Conservation (phyloP, 208 protist genomes). For the Leptomonas seymouri region DNA sequence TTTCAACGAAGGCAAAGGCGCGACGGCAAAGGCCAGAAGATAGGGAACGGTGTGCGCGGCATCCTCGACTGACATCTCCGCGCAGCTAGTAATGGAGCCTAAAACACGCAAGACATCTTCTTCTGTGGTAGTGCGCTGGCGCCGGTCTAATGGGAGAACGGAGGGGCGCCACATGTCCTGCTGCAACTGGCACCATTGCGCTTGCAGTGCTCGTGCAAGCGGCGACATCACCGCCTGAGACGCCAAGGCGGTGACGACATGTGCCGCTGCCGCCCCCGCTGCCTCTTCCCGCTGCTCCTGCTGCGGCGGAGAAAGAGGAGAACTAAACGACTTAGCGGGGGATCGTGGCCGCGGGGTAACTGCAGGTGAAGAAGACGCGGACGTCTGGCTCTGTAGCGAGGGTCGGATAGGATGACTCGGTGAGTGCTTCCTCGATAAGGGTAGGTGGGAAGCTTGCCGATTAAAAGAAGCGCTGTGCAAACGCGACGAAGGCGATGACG, state of each 20-base stretch:
- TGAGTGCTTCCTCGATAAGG: not conserved
- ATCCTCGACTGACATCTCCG: slow-evolving; percentile 44
- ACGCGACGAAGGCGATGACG: not conserved
- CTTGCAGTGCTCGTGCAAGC: slow-evolving; percentile 45
- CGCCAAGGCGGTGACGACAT: not conserved
- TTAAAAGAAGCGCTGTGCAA: not conserved
- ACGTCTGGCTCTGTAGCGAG: not conserved
- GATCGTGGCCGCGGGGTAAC: not conserved
- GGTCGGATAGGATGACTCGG: not conserved
- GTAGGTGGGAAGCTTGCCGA: not conserved
- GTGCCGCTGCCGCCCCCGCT: not conserved
- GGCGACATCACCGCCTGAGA: slow-evolving; percentile 25
- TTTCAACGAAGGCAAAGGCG: slow-evolving; percentile 52
- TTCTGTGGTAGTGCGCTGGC: slow-evolving; percentile 26
- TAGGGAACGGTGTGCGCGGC: slow-evolving; percentile 53
- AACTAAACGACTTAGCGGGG: not conserved
- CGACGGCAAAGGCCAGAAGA: slow-evolving; percentile 64
- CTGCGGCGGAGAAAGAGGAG: not conserved
- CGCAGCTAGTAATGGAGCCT: slow-evolving; percentile 29
- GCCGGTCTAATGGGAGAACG: slow-evolving; percentile 2
- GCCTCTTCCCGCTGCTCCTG: not conserved
- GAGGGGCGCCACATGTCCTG: slow-evolving; percentile 35
- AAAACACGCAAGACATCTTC: slow-evolving; percentile 44
- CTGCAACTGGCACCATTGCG: slow-evolving; percentile 53
- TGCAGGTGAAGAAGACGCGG: not conserved